Percentiles rank a stretch among this genome's conserved stretches.
phyloP scores from a whole-genome alignment of 1,284 basidiomycete species.

The Rhodofomes roseus region DNA sequence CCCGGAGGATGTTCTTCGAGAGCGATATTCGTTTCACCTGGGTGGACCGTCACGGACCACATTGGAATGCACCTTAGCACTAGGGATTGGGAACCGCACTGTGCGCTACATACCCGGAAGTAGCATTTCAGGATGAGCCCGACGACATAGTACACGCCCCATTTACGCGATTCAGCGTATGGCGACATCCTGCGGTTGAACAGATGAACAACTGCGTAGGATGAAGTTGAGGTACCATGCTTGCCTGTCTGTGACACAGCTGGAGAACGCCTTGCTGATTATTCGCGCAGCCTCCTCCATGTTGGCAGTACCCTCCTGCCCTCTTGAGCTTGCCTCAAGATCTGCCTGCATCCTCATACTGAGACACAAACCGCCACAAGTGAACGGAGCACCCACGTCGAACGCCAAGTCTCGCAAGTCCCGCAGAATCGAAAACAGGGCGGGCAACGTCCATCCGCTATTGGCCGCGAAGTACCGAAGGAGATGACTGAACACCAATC shows the following conservation, averaged over 20 bases:
- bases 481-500: conserved; percentile 48
- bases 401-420: conserved; percentile 82
- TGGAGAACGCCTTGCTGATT: conserved; percentile 90
- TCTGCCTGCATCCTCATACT: conserved; percentile 56
- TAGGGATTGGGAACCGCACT: not conserved
- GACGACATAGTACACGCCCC: conserved; percentile 94
- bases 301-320: conserved; percentile 61
- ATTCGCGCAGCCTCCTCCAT: conserved; percentile 91
- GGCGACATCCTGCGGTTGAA: conserved; percentile 40
- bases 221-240: conserved; percentile 9
- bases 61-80: not conserved
- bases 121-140: conserved; percentile 91
- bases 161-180: conserved; percentile 78
- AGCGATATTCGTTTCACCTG: conserved; percentile 89
- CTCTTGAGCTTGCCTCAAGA: conserved; percentile 52
- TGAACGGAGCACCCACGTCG: conserved; percentile 43
- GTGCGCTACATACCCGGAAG: conserved; percentile 66
- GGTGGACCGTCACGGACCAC: not conserved
- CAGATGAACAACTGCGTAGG: not conserved
- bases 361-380: not conserved
- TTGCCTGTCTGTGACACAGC: conserved; percentile 87
- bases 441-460: conserved; percentile 79
- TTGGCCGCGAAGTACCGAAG: conserved; percentile 74
- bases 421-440: conserved; percentile 73
- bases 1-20: conserved; percentile 89